Conservation (phyloP, 148 eudicot species). For the Suaeda aralocaspica region DNA sequence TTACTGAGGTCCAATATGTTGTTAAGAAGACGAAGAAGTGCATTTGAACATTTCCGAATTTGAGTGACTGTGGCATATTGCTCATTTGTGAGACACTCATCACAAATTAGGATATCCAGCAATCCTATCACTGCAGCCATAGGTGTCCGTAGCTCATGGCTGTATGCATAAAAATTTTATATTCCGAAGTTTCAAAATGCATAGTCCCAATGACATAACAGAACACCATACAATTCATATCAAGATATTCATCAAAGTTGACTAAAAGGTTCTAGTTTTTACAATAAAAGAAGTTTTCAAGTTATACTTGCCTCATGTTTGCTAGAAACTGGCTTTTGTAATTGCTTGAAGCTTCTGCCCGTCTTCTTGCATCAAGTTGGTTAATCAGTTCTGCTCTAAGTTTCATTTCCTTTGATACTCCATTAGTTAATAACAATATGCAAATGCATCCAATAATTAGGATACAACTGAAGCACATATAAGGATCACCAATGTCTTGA, state of each 20-base stretch:
- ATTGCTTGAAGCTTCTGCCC: constrained; percentile 97
- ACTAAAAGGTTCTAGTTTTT: neutral
- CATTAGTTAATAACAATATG: constrained; percentile 83
- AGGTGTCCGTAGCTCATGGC: constrained; percentile 96
- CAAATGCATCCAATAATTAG: constrained; percentile 82
- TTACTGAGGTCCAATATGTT: constrained; percentile 93
- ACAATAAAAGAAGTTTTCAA: neutral
- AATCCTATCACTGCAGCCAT: constrained; percentile 99
- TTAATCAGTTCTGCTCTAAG: constrained; percentile 86
- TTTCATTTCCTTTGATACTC: constrained; percentile 98
- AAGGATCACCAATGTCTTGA: constrained; percentile 67
- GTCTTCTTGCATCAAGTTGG: constrained; percentile 93
- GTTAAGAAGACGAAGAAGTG: constrained; percentile 88
- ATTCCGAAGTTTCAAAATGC: constrained; percentile 16
- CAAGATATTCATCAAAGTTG: neutral
- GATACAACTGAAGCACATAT: constrained; percentile 90
- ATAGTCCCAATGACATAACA: neutral
- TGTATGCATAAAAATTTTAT: constrained; percentile 28
- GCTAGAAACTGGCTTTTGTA: constrained; percentile 97
- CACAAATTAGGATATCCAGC: constrained; percentile 89
- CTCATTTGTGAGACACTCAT: constrained; percentile 81
- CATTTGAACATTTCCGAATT: constrained; percentile 89
- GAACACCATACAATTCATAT: neutral
- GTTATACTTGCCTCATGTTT: constrained; percentile 79
- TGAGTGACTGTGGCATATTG: constrained; percentile 79